Percentiles rank a stretch among this genome's conserved stretches.
Evolutionary conservation across 2,329 filamentous ascomycete species (phyloP).

Genomic region (Pyrenochaeta sp.): DNA sequence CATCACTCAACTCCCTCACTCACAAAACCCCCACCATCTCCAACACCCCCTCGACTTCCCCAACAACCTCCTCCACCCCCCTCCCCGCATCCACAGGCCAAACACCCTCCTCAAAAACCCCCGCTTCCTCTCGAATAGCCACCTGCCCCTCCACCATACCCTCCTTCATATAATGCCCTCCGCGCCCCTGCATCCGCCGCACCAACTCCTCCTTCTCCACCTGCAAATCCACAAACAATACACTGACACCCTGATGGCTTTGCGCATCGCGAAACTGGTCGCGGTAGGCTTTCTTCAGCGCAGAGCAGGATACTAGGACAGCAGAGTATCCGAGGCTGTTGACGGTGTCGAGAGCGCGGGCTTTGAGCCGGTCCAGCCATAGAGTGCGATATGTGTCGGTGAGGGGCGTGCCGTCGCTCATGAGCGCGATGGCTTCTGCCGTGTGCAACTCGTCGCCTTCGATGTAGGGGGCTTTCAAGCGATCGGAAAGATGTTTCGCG

Average conservation of each 20-base stretch:
- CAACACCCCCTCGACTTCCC: too few relatives aligned
- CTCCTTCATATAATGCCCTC: slow-evolving; percentile 48
- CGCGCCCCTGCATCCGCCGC: slow-evolving; percentile 33
- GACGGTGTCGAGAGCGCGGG: too few relatives aligned
- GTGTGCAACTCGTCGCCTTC: slow-evolving; percentile 53
- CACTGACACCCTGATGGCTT: slow-evolving; percentile 20
- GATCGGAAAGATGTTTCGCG: slow-evolving; percentile 37
- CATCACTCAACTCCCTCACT: too few relatives aligned
- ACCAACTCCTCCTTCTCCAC: slow-evolving; percentile 36
- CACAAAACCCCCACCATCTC: too few relatives aligned
- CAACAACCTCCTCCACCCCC: slow-evolving; percentile 6
- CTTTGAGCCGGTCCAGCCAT: too few relatives aligned
- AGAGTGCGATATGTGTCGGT: too few relatives aligned
- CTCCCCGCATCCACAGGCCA: slow-evolving; percentile 38
- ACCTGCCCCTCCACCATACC: slow-evolving; percentile 49
- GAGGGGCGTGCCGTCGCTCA: slow-evolving; percentile 40
- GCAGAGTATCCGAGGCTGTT: too few relatives aligned
- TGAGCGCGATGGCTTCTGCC: slow-evolving; percentile 40
- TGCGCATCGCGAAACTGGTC: slow-evolving; percentile 36
- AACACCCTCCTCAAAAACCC: slow-evolving; percentile 44
- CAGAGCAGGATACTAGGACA: slow-evolving; percentile 56
- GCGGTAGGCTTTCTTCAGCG: slow-evolving; percentile 46
- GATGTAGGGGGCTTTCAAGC: slow-evolving; percentile 45
- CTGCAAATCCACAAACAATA: slow-evolving; percentile 50
- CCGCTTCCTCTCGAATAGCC: slow-evolving; percentile 37